Evolutionary conservation across 208 protist species (phyloP).

Genomic region (Leishmania gerbilli): DNA sequence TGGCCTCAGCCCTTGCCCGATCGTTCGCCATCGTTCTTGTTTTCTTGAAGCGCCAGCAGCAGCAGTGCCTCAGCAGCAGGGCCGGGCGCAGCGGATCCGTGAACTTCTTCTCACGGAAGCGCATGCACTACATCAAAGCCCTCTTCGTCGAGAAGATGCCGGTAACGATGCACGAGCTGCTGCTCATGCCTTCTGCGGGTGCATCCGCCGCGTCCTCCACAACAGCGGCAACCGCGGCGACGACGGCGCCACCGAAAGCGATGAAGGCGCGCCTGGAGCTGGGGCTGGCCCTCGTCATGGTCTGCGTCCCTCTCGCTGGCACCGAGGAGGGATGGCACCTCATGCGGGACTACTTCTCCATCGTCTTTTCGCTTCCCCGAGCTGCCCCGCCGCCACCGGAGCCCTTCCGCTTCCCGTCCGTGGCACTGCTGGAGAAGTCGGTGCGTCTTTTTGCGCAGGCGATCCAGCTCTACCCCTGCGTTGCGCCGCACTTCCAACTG

Average conservation of each 20-base stretch:
- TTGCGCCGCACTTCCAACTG: constrained; percentile 4
- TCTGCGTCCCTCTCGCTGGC: constrained; percentile 45
- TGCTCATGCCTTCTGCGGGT: constrained; percentile 10
- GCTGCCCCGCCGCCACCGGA: background rate
- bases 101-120: constrained; percentile 25
- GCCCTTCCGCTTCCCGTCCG: constrained; percentile 21
- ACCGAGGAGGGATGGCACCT: constrained; percentile 59
- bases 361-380: constrained; percentile 19
- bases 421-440: constrained; percentile 23
- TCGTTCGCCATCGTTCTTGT: constrained; percentile 43
- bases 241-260: constrained; percentile 2
- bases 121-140: constrained; percentile 43
- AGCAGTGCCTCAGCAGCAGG: constrained; percentile 3
- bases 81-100: background rate
- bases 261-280: constrained; percentile 41
- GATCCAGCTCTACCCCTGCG: constrained; percentile 33
- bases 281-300: constrained; percentile 48
- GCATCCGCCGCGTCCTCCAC: background rate
- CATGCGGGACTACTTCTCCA: constrained; percentile 57
- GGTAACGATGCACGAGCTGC: constrained; percentile 65
- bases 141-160: constrained; percentile 66
- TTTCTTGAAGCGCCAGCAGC: constrained; percentile 54
- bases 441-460: constrained; percentile 26
- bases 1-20: constrained; percentile 52
- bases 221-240: background rate